Conservation (phyloP, 129 eudicot species). For the Glebionis coronaria region DNA sequence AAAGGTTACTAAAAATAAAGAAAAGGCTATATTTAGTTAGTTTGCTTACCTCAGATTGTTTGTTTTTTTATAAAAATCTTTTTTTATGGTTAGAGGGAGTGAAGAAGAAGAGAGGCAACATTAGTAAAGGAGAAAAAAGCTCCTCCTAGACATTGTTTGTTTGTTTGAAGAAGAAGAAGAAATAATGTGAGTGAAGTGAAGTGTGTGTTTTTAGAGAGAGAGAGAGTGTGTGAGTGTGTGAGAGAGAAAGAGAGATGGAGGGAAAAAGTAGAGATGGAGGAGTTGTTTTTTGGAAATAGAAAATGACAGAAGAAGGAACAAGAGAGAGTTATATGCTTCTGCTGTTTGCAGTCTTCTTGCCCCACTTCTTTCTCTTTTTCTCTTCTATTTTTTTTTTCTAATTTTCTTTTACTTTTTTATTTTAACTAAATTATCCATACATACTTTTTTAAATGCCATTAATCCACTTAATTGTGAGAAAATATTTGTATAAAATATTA, state of each 20-base stretch:
- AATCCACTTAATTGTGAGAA: too few species aligned
- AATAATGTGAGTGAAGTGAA: background rate
- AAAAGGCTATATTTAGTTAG: slow-evolving; percentile 24
- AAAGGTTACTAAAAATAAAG: slow-evolving; percentile 19
- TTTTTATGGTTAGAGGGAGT: slow-evolving; percentile 24
- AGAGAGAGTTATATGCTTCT: slow-evolving; percentile 10
- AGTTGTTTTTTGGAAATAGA: slow-evolving; percentile 32
- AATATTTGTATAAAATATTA: too few species aligned
- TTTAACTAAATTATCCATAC: background rate
- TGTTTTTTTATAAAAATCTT: slow-evolving; percentile 8
- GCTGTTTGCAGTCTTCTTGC: slow-evolving; percentile 27
- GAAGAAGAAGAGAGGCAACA: slow-evolving; percentile 28
- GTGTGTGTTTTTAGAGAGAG: slow-evolving; percentile 17
- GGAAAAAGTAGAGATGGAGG: background rate
- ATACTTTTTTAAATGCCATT: too few species aligned
- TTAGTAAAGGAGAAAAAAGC: slow-evolving; percentile 11
- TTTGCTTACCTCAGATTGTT: slow-evolving; percentile 24
- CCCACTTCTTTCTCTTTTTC: slow-evolving; percentile 21
- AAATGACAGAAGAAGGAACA: slow-evolving; percentile 31
- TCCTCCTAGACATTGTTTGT: slow-evolving; percentile 28
- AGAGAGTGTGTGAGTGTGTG: background rate
- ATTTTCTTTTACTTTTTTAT: too few species aligned
- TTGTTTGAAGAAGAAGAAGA: background rate
- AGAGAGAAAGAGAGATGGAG: slow-evolving; percentile 21
- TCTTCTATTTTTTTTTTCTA: too few species aligned